phyloP scores from a whole-genome alignment of 345 rosid species.

The Pelargonium nanum region DNA sequence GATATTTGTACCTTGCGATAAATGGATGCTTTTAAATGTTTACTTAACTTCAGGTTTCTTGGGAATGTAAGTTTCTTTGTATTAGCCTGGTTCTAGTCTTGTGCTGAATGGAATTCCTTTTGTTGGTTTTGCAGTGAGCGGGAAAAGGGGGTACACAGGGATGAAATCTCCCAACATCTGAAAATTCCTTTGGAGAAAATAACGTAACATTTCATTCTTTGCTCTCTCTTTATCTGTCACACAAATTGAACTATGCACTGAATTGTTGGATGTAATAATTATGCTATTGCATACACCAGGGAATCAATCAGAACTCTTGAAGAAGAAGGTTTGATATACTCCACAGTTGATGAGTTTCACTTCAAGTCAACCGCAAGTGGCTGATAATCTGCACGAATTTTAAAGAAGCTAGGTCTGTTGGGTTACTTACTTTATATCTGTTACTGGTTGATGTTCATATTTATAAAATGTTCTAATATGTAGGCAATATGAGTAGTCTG shows the following conservation, averaged over 20 bases:
- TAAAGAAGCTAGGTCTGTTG: not conserved
- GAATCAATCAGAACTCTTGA: constrained; percentile 64
- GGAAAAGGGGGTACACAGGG: constrained; percentile 70
- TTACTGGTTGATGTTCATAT: not conserved
- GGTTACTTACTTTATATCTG: not conserved
- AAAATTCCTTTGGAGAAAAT: constrained; percentile 70
- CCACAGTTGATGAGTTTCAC: constrained; percentile 91
- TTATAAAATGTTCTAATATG: not conserved
- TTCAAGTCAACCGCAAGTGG: constrained; percentile 65
- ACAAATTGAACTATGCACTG: not conserved
- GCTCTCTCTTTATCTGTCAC: not conserved
- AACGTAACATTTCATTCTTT: constrained; percentile 35
- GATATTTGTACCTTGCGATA: no score
- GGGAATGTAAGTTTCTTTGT: not conserved
- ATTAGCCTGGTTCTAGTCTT: not conserved
- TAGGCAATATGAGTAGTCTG: not conserved
- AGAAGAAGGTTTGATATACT: constrained; percentile 83
- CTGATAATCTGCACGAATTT: constrained; percentile 8
- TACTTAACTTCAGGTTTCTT: not conserved
- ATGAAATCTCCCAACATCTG: constrained; percentile 64
- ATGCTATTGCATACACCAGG: constrained; percentile 22
- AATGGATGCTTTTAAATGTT: no score
- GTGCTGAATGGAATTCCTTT: not conserved
- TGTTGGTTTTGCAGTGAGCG: constrained; percentile 37
- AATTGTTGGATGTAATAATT: not conserved